A percentile compares a stretch with the other conserved stretches of the same genome.
These are phyloP conservation scores for Eimeria falciformis DNA, from an alignment of 169 alveolate genomes.

Conservation along the genomic window DNA sequence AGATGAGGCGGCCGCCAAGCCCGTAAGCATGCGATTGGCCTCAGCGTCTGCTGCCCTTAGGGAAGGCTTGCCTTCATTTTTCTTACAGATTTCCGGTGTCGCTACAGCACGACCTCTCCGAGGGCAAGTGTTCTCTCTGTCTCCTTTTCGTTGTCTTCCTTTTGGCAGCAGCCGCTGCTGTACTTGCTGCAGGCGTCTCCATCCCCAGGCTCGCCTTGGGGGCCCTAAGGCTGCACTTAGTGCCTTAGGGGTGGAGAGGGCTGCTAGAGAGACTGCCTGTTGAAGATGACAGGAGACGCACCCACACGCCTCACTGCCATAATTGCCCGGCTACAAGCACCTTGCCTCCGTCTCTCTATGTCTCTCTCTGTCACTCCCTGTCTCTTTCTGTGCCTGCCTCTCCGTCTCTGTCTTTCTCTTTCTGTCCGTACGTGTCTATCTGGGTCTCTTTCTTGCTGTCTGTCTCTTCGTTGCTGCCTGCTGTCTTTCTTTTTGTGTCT, in stretches of 20 bases:
- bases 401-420: too few species aligned
- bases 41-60: not conserved
- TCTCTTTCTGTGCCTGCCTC: too few species aligned
- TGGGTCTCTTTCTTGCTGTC: too few species aligned
- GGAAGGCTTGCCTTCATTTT: not conserved
- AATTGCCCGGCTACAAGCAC: not conserved
- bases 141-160: not conserved
- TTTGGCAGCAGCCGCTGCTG: conserved; percentile 5
- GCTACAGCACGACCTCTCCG: too few species aligned
- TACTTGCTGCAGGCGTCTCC: conserved; percentile 8
- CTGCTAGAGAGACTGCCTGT: not conserved
- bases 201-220: not conserved
- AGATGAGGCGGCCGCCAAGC: not conserved
- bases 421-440: too few species aligned
- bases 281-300: conserved; percentile 6
- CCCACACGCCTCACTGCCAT: not conserved
- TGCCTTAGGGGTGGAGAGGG: not conserved
- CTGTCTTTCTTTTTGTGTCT: too few species aligned
- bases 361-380: too few species aligned
- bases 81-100: too few species aligned
- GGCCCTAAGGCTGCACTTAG: not conserved
- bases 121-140: not conserved
- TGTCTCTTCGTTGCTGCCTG: too few species aligned
- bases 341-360: too few species aligned
- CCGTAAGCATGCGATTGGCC: not conserved